These are phyloP conservation scores for Sporothrix pseudoabietina DNA, from an alignment of 2,329 filamentous ascomycete species.

Conservation along the genomic window DNA sequence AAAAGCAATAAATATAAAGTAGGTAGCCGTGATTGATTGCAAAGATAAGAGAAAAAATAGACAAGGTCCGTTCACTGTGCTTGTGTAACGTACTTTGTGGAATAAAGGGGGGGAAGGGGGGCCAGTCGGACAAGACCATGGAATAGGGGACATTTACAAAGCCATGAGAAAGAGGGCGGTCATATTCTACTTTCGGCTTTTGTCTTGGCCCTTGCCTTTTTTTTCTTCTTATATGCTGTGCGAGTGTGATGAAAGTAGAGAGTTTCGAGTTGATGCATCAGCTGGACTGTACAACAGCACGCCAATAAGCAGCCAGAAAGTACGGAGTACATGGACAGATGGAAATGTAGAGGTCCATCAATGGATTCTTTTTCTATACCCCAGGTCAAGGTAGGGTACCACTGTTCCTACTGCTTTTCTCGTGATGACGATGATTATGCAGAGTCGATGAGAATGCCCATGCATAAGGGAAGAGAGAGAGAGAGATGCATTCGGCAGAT, in stretches of 20 bases:
- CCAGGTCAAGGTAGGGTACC: background rate
- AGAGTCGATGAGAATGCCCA: background rate
- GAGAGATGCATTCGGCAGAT: background rate
- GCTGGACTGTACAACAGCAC: background rate
- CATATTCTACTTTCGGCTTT: conserved; percentile 8
- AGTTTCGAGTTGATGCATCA: conserved; percentile 8
- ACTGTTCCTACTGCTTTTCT: background rate
- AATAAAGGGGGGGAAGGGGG: background rate
- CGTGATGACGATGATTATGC: background rate
- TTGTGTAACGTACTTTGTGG: conserved; percentile 3
- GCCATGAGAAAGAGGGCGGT: background rate
- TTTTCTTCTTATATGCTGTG: background rate
- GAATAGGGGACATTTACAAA: background rate
- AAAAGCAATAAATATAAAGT: background rate
- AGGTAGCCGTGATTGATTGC: background rate
- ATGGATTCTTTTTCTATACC: background rate
- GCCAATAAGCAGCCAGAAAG: background rate
- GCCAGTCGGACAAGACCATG: background rate
- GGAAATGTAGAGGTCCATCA: background rate
- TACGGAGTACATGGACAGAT: background rate
- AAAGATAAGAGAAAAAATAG: background rate
- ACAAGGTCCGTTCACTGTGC: conserved; percentile 7
- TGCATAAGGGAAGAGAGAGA: background rate
- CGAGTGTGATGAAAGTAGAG: conserved; percentile 24
- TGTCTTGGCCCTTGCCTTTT: background rate